Base-by-base conservation (phyloP, 2,329 filamentous ascomycete genomes). In the Mariannaea sp. region DNA sequence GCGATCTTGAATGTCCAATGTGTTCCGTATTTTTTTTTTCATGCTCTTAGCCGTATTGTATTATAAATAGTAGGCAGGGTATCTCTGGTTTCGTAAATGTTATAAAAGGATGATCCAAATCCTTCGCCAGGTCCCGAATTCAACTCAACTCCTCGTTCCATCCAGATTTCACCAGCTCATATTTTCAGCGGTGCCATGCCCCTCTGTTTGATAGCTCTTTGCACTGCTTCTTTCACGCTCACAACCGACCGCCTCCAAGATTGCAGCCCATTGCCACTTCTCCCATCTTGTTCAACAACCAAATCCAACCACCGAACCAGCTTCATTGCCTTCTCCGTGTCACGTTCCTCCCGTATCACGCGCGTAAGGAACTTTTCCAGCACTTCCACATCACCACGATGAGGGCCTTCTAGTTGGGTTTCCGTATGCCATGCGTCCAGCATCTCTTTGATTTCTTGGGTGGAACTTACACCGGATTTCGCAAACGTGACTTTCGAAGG, bases 361-460 rank as follows among this genome's bases (percentile, higher is more conserved):
- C 80, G 81, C 5, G 70, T 76, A 24, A 97, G 71, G 70, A 96
- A 97, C 64, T 77, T 81, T 48, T 80, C 83, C 55, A 97, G 77
- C 30, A 92, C 85, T 33, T 80, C 80, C 0, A 93, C 86, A 71
- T 99, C 94, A 52, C 89, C 85, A 0, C 74, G 73, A 70, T 94
- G 92, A 1, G 94, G 94, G 0, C 89, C 91, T 3, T 92, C 87
- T 5, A 78, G 77, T 29, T 71, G 75, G 56, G 93, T 96, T 55
- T 87, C 85, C 3, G 75, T 68, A 59, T 91, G 81, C 94, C 94
- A 99, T 4, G 83, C 83, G 49, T 78, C 82, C 12, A 97, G 75
- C 67, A 91, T 90, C 30, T 84, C 79, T 38, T 92, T 82, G 48
- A 97, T 76, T 60, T 96, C 88, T 1, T 68, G 64, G 5, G 76